phyloP scores from a whole-genome alignment of 768 basidiomycete species.

The Leccinum disarticulatum region DNA sequence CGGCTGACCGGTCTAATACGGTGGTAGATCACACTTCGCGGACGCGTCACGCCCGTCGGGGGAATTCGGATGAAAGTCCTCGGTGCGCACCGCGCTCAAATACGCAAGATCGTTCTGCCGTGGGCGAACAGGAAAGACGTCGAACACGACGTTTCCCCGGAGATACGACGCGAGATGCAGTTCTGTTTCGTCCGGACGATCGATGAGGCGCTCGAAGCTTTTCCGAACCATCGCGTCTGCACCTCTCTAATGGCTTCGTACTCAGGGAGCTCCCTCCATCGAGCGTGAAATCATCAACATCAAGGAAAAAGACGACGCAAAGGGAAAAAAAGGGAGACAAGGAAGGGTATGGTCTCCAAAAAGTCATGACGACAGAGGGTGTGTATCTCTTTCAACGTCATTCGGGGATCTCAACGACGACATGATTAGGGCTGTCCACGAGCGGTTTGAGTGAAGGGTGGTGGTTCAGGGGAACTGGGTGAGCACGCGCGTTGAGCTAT shows the following conservation, averaged over 20 bases:
- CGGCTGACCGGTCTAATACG: slow-evolving; percentile 4
- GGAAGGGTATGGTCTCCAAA: slow-evolving; percentile 96
- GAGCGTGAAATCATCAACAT: slow-evolving; percentile 95
- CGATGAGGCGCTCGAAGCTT: slow-evolving; percentile 74
- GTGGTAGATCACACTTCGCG: slow-evolving; percentile 72
- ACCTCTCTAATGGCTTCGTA: not conserved
- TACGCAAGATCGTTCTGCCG: slow-evolving; percentile 82
- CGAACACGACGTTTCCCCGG: slow-evolving; percentile 76
- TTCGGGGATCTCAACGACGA: not conserved
- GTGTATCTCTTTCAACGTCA: slow-evolving; percentile 11
- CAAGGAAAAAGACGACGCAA: slow-evolving; percentile 79
- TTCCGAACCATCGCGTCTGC: not conserved
- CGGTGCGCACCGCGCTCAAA: slow-evolving; percentile 84
- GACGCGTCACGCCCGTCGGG: slow-evolving; percentile 80
- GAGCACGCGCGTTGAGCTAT: slow-evolving; percentile 16
- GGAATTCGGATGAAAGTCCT: slow-evolving; percentile 92
- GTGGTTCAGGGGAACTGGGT: slow-evolving; percentile 88
- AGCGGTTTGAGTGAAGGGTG: slow-evolving; percentile 86
- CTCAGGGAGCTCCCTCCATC: slow-evolving; percentile 80
- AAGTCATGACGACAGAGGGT: slow-evolving; percentile 98
- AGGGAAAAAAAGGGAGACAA: slow-evolving; percentile 84
- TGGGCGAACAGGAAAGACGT: slow-evolving; percentile 86
- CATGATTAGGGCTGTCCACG: slow-evolving; percentile 81
- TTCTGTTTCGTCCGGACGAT: slow-evolving; percentile 82
- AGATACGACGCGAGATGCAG: slow-evolving; percentile 71